Conservation (phyloP, 2,329 filamentous ascomycete genomes). For the Pezicula rhizophila region DNA sequence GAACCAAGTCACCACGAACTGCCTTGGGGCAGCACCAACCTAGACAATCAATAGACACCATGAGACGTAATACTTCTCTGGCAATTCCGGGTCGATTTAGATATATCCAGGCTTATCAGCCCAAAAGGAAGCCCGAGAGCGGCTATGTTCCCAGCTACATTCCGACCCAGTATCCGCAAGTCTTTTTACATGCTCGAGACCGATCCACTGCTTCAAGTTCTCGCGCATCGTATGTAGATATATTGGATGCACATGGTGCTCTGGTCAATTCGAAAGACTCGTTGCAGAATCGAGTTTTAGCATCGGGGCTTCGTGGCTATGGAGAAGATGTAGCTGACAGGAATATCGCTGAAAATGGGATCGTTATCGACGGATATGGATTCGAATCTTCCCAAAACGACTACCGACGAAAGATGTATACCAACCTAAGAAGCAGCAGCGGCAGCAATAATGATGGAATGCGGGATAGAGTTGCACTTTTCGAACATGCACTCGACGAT, state of each 20-base stretch:
- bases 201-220: slow-evolving; percentile 7
- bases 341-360: slow-evolving; percentile 31
- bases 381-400: slow-evolving; percentile 9
- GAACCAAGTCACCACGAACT: slow-evolving; percentile 12
- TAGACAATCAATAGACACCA: not conserved
- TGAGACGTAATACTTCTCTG: no score
- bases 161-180: not conserved
- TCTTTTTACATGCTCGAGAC: not conserved
- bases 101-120: not conserved
- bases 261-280: slow-evolving; percentile 37
- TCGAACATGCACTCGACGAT: slow-evolving; percentile 10
- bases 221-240: slow-evolving; percentile 36
- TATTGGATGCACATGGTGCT: slow-evolving; percentile 52
- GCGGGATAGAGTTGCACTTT: not conserved
- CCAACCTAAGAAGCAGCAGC: not conserved
- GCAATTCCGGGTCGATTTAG: no score
- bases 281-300: slow-evolving; percentile 38
- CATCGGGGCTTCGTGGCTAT: slow-evolving; percentile 46
- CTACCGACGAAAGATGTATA: slow-evolving; percentile 13
- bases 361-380: slow-evolving; percentile 7
- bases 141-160: no score
- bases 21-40: slow-evolving; percentile 3
- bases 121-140: not conserved
- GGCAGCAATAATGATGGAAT: no score
- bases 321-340: slow-evolving; percentile 62